Conservation (phyloP, 306 rosid species). For the Sesbania bispinosa region DNA sequence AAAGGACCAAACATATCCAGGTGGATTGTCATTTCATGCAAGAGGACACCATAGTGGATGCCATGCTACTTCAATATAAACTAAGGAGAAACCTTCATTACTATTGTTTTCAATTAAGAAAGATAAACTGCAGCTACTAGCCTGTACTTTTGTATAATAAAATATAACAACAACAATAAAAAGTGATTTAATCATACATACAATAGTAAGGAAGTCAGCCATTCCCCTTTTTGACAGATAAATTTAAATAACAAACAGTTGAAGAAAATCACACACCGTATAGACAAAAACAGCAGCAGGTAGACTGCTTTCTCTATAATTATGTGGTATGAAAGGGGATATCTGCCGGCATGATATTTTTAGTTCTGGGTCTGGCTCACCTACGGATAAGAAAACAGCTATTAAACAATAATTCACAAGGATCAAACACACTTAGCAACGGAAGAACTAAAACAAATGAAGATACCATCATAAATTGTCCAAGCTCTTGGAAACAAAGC, state of each 20-base stretch:
- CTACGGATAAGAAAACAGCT: slow-evolving; percentile 36
- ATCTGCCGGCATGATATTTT: slow-evolving; percentile 95
- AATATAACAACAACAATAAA: background rate
- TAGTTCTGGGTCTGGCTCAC: slow-evolving; percentile 97
- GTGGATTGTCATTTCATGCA: background rate
- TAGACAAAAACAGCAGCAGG: slow-evolving; percentile 96
- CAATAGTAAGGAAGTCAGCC: slow-evolving; percentile 1
- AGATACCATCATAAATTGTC: slow-evolving; percentile 94
- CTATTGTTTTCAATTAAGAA: slow-evolving; percentile 6
- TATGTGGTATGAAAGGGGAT: slow-evolving; percentile 94
- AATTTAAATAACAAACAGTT: background rate
- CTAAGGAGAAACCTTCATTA: slow-evolving; percentile 3
- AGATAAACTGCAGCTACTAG: background rate
- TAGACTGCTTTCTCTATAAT: slow-evolving; percentile 93
- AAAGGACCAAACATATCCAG: background rate
- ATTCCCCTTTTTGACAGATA: background rate
- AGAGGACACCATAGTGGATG: background rate
- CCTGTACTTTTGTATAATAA: background rate
- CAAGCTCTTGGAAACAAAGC: slow-evolving; percentile 99
- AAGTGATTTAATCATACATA: background rate
- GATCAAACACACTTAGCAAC: background rate
- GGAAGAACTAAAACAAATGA: slow-evolving; percentile 23
- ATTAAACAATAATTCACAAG: slow-evolving; percentile 16
- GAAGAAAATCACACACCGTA: slow-evolving; percentile 54
- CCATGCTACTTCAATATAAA: background rate